phyloP scores from a whole-genome alignment of 2,329 filamentous ascomycete genomes.

The Clarireedia hainanense region DNA sequence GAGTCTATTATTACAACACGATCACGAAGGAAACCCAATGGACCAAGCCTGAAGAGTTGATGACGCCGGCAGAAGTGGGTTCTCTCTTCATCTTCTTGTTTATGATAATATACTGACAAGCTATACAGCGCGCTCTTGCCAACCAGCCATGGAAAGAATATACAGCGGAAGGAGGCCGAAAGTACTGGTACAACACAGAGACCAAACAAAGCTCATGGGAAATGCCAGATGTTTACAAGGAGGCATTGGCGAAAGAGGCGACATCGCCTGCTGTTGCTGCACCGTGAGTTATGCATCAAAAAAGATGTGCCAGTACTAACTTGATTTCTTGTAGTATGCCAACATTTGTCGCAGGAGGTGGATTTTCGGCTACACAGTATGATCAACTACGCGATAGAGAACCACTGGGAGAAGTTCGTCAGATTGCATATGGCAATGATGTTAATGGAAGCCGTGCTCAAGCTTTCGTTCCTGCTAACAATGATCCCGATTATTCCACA shows the following conservation, averaged over 20 bases:
- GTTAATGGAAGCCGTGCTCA: conserved; percentile 40
- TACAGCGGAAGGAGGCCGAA: conserved; percentile 73
- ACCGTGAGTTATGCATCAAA: conserved; percentile 33
- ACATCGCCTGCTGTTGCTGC: conserved; percentile 32
- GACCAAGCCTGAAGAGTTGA: conserved; percentile 86
- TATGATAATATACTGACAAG: conserved; percentile 9
- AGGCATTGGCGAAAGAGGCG: conserved; percentile 55
- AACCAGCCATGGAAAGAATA: conserved; percentile 92
- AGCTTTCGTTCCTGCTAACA: conserved; percentile 53
- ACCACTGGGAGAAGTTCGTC: conserved; percentile 45
- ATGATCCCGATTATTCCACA: conserved; percentile 71
- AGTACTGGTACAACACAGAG: conserved; percentile 94
- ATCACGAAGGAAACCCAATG: conserved; percentile 84
- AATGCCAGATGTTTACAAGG: conserved; percentile 77
- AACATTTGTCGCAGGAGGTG: conserved; percentile 37
- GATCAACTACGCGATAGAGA: conserved; percentile 32
- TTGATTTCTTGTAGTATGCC: conserved; percentile 18
- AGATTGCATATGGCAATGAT: conserved; percentile 50
- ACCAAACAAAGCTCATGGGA: conserved; percentile 92
- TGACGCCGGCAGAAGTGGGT: conserved; percentile 71
- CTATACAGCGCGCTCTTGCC: conserved; percentile 61
- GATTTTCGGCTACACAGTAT: conserved; percentile 28
- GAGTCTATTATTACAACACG: conserved; percentile 85
- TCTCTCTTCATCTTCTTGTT: conserved; percentile 17
- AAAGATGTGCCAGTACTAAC: conserved; percentile 8